These are phyloP conservation scores for Achaetomiella virescens DNA, from an alignment of 495 filamentous ascomycete genomes.

Conservation along the genomic window DNA sequence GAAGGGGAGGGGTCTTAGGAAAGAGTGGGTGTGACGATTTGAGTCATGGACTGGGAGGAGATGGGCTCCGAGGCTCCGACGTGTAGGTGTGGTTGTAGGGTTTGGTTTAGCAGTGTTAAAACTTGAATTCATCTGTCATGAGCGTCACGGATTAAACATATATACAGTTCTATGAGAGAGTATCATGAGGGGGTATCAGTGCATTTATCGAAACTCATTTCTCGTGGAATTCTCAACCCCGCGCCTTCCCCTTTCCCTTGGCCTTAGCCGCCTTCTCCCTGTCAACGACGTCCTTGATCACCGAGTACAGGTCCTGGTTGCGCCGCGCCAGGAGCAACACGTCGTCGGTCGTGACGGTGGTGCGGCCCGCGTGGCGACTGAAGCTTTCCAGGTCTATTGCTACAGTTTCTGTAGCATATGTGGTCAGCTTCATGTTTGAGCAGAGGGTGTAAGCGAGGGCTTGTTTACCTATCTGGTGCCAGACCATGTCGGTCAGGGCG, in stretches of 20 bases:
- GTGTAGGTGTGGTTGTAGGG: too few species aligned
- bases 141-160: neutral
- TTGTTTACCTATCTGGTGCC: constrained; percentile 72
- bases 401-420: constrained; percentile 52
- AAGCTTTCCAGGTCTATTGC: constrained; percentile 76
- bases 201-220: too few species aligned
- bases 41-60: too few species aligned
- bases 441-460: neutral
- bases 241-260: constrained; percentile 15
- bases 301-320: constrained; percentile 74
- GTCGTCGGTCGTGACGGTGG: constrained; percentile 74
- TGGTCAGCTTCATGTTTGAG: neutral
- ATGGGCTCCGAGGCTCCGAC: too few species aligned
- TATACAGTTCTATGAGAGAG: too few species aligned
- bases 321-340: constrained; percentile 80
- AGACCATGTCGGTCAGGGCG: constrained; percentile 85
- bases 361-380: constrained; percentile 79
- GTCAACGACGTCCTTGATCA: constrained; percentile 63
- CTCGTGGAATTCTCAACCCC: neutral
- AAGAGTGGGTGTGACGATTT: neutral
- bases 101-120: too few species aligned
- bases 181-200: too few species aligned
- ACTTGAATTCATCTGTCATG: neutral
- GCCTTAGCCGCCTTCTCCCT: constrained; percentile 43
- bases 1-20: too few species aligned